These are phyloP conservation scores for Penicillium sp. DNA, from an alignment of 2,329 filamentous ascomycete genomes.

Conservation along the genomic window DNA sequence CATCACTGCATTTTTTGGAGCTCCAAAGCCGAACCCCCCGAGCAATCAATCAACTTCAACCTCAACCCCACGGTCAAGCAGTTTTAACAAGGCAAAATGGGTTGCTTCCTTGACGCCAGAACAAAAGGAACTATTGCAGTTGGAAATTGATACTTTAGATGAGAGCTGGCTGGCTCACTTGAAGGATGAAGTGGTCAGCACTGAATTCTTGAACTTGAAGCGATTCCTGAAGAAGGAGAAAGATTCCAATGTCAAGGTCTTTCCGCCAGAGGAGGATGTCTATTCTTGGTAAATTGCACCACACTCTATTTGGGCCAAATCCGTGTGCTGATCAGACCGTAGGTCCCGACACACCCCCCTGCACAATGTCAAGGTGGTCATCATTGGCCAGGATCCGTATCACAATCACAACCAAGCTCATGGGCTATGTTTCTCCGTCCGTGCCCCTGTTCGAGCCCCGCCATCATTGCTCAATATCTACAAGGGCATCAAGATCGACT, in stretches of 20 bases:
- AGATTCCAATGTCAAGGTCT: slow-evolving; percentile 71
- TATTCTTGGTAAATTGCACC: slow-evolving; percentile 75
- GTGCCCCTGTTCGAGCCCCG: slow-evolving; percentile 80
- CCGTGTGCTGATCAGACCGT: slow-evolving; percentile 19
- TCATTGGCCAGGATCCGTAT: slow-evolving; percentile 95
- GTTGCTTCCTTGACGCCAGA: slow-evolving; percentile 73
- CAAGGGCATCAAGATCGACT: slow-evolving; percentile 81
- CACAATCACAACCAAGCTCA: slow-evolving; percentile 95
- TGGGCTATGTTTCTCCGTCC: slow-evolving; percentile 92
- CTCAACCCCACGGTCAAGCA: slow-evolving; percentile 34
- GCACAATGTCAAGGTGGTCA: slow-evolving; percentile 82
- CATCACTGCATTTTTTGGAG: slow-evolving; percentile 87
- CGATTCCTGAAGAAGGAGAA: slow-evolving; percentile 79
- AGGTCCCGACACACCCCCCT: slow-evolving; percentile 95
- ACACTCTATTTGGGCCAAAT: background rate
- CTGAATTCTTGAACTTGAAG: slow-evolving; percentile 85
- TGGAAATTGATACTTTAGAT: slow-evolving; percentile 90
- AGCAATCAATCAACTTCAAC: slow-evolving; percentile 29
- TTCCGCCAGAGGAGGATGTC: slow-evolving; percentile 82
- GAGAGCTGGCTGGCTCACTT: slow-evolving; percentile 87
- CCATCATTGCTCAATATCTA: slow-evolving; percentile 95
- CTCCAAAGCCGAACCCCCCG: slow-evolving; percentile 54
- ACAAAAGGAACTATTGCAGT: slow-evolving; percentile 74
- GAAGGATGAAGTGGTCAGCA: slow-evolving; percentile 77
- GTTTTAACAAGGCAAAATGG: slow-evolving; percentile 91